Evolutionary conservation across 2,329 filamentous ascomycete genomes (phyloP).

Genomic region (Zasmidium cellare): DNA sequence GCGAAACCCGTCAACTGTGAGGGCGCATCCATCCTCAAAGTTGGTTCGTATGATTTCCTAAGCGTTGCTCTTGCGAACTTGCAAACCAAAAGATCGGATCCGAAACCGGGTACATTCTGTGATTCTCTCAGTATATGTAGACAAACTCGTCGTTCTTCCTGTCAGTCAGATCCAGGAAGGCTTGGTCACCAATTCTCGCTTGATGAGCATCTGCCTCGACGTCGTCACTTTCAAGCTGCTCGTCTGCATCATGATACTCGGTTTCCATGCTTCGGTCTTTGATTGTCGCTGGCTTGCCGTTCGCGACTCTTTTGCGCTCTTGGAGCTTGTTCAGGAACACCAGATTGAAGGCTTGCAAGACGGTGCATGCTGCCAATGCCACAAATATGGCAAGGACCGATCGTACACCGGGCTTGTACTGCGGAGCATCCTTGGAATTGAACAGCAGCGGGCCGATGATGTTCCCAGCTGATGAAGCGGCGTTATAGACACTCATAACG

Average conservation of each 20-base stretch:
- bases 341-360: conserved; percentile 58
- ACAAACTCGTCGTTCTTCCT: conserved; percentile 19
- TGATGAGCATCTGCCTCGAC: conserved; percentile 28
- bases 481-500: conserved; percentile 65
- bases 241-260: conserved; percentile 44
- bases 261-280: conserved; percentile 62
- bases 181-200: conserved; percentile 48
- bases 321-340: conserved; percentile 60
- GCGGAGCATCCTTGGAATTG: conserved; percentile 56
- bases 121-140: conserved; percentile 5
- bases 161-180: conserved; percentile 63
- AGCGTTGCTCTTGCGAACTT: background rate
- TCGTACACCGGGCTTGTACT: conserved; percentile 59
- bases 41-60: background rate
- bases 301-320: conserved; percentile 53
- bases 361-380: conserved; percentile 53
- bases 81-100: background rate
- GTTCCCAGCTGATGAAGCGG: conserved; percentile 60
- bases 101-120: background rate
- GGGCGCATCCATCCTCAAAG: background rate
- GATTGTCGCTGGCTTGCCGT: conserved; percentile 62
- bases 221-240: conserved; percentile 23
- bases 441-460: conserved; percentile 68
- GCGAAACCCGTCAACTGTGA: background rate
- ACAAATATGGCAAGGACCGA: conserved; percentile 57